Base-by-base conservation (phyloP, 2,329 filamentous ascomycete genomes). In the Beauveria bassiana region DNA sequence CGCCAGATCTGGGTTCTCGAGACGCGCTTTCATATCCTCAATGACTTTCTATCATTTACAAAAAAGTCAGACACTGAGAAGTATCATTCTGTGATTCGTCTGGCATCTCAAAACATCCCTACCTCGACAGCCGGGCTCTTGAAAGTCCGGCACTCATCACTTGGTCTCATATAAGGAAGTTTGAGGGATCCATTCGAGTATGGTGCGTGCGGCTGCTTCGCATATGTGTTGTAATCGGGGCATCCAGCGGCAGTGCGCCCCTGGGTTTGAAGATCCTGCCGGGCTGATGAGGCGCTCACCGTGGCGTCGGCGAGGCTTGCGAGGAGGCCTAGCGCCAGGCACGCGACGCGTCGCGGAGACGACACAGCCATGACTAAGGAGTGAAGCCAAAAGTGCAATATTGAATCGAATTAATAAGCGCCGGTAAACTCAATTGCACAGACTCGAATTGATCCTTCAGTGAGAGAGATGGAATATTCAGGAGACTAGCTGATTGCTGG, bases 1-100 rank as follows among this genome's bases (percentile, higher is more conserved):
- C 45, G 88, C 89, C 28, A 96, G 80, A 69, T 95, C 91, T 3
- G 77, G 78, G 65, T 82, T 76, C 47, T 70, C 69, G 58, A 81
- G 76, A 6, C 72, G 68, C 5, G 65, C 64, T 66, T 72, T 75
- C 70, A 81, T 74, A n/a, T 70, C 66, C 12, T 59, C 43, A n/a
- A 70, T 69, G 22, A 70, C 66, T 67, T 66, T 65, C 68, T 70
- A 57, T 5, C 26, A 20, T 22, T 6, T 16, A 18, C 14, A 16
- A 8, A 18, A 51, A 18, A 22, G 43, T 38, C 16, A 49, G 55
- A 38, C 34, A 5, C 34, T 38, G 12, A 14, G 4, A 12, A 38
- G 34, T 14, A 14, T 38, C 12, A 14, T 38, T 42, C 14, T 3
- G 2, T 12, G 2, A 2, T 6, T 6, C 38, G 26, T 9, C 6